These are phyloP conservation scores for Nematodospora anomalae DNA, from an alignment of 1,139 yeast species.

Conservation along the genomic window DNA sequence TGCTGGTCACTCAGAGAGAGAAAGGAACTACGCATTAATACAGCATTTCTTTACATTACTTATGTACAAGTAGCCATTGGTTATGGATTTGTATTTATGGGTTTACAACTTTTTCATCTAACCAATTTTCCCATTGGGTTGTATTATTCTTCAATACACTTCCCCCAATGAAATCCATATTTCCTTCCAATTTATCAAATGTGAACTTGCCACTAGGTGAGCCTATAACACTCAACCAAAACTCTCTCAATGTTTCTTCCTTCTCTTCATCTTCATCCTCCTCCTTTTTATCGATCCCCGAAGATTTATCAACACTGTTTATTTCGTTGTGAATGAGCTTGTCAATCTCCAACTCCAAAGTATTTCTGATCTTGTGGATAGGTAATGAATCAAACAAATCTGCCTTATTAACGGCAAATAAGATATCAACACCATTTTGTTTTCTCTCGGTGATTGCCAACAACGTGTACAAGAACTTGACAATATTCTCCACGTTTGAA, in stretches of 20 bases:
- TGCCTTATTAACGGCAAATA: constrained; percentile 78
- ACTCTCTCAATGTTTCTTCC: constrained; percentile 30
- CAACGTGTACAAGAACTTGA: constrained; percentile 55
- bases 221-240: constrained; percentile 50
- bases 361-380: constrained; percentile 52
- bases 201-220: constrained; percentile 41
- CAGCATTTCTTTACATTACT: too few relatives aligned
- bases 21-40: too few relatives aligned
- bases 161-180: constrained; percentile 69
- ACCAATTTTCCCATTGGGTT: constrained; percentile 72
- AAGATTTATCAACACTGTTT: constrained; percentile 27
- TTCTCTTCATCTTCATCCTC: constrained; percentile 21
- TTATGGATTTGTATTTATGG: constrained; percentile 18
- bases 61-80: constrained; percentile 1
- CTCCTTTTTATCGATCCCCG: constrained; percentile 39
- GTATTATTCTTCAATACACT: constrained; percentile 59
- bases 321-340: constrained; percentile 49
- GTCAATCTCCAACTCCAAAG: constrained; percentile 66
- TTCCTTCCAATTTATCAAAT: constrained; percentile 71
- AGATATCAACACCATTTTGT: constrained; percentile 65
- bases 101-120: constrained; percentile 70
- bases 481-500: constrained; percentile 40
- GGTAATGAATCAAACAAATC: constrained; percentile 86
- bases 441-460: constrained; percentile 57
- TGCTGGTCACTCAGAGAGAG: too few relatives aligned